A percentile compares a stretch with the other conserved stretches of the same genome.
These are phyloP conservation scores for Colletotrichum viniferum DNA, from an alignment of 2,329 filamentous ascomycete genomes.

Conservation along the genomic window DNA sequence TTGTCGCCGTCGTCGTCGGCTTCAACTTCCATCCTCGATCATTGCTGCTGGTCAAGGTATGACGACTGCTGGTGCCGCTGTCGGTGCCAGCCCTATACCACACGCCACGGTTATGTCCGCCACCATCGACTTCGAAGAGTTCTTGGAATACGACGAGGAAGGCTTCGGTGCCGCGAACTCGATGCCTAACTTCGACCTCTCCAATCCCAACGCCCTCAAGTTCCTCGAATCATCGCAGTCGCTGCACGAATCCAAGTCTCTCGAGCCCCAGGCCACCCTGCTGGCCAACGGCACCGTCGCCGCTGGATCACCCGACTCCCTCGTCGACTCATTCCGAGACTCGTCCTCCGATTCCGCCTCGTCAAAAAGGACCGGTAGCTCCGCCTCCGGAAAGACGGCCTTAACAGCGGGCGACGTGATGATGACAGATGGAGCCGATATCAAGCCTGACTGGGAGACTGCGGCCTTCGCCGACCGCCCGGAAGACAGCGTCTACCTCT, in stretches of 20 bases:
- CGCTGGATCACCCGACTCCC: conserved; percentile 46
- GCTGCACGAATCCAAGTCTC: conserved; percentile 13
- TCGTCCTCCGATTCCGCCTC: conserved; percentile 58
- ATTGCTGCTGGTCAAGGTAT: conserved; percentile 21
- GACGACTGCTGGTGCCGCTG: conserved; percentile 26
- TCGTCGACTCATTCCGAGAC: conserved; percentile 49
- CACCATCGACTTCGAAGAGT: conserved; percentile 34
- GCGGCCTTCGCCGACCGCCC: conserved; percentile 35
- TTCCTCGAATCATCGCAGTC: conserved; percentile 32
- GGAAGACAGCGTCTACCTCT: conserved; percentile 41
- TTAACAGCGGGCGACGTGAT: conserved; percentile 44
- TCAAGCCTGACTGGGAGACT: conserved; percentile 47
- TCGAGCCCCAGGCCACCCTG: conserved; percentile 21
- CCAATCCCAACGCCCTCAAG: conserved; percentile 39
- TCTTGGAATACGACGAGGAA: conserved; percentile 42
- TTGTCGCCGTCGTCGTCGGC: conserved; percentile 8
- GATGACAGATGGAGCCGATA: conserved; percentile 46
- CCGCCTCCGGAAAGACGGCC: conserved; percentile 48
- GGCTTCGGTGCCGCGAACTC: conserved; percentile 35
- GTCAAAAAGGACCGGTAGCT: conserved; percentile 52
- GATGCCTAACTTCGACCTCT: conserved; percentile 33
- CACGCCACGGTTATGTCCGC: conserved; percentile 38
- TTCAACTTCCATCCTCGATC: conserved; percentile 1
- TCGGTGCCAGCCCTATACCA: conserved; percentile 41
- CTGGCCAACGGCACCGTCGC: conserved; percentile 29